phyloP scores from a whole-genome alignment of 306 rosid genomes.

The Quercus agrifolia region DNA sequence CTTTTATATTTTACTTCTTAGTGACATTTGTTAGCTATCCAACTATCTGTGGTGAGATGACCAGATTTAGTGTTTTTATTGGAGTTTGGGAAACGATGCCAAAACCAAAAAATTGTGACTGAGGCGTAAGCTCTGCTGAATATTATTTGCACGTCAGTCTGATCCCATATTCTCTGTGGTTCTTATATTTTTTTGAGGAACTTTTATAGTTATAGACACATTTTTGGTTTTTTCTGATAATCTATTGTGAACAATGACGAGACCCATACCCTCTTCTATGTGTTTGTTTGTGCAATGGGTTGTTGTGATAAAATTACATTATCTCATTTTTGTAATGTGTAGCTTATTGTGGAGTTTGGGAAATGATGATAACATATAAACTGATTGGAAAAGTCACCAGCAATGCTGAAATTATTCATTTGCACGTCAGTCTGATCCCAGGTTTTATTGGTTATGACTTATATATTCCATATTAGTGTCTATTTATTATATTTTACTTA shows the following conservation, averaged over 20 bases:
- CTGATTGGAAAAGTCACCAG: not conserved
- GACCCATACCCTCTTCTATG: not conserved
- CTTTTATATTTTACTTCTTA: not conserved
- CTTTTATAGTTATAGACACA: not conserved
- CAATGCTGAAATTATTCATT: constrained; percentile 14
- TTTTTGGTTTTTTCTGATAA: too few relatives aligned
- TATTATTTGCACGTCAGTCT: constrained; percentile 37
- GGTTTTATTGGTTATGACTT: too few relatives aligned
- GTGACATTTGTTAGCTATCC: not conserved
- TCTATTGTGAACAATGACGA: not conserved
- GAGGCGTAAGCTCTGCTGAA: constrained; percentile 20
- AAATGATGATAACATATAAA: not conserved
- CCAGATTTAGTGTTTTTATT: too few relatives aligned
- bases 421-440: constrained; percentile 18
- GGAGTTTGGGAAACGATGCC: constrained; percentile 24
- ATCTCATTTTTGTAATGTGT: not conserved
- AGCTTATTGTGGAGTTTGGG: not conserved
- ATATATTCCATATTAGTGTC: not conserved
- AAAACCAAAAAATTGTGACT: not conserved
- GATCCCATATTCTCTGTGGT: not conserved
- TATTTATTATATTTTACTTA: not conserved
- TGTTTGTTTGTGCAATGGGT: not conserved
- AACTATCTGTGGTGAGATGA: not conserved
- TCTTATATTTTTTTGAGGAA: not conserved
- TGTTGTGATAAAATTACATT: too few relatives aligned